Conservation (phyloP, 495 filamentous ascomycete species). For the Cryomyces minteri region DNA sequence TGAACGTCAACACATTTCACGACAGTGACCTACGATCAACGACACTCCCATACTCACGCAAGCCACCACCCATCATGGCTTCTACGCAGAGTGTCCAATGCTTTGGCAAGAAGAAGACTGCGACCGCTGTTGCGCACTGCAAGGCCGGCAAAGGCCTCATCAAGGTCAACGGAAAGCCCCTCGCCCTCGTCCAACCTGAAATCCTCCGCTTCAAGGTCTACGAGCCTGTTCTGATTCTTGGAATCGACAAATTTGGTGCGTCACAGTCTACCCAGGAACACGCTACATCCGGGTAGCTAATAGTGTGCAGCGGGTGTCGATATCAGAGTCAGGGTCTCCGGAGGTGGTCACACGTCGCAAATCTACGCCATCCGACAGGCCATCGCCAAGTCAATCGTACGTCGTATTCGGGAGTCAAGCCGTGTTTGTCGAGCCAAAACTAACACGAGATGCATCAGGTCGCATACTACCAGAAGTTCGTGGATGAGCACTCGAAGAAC, state of each 20-base stretch:
- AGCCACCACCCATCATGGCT: slow-evolving; percentile 38
- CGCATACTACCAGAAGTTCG: slow-evolving; percentile 99
- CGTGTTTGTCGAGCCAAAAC: neutral
- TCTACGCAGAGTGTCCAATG: slow-evolving; percentile 71
- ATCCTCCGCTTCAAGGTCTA: slow-evolving; percentile 98
- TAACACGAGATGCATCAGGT: slow-evolving; percentile 19
- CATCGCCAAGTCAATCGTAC: slow-evolving; percentile 81
- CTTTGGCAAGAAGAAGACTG: slow-evolving; percentile 41
- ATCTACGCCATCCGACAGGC: slow-evolving; percentile 98
- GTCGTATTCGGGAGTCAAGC: neutral
- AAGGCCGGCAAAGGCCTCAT: slow-evolving; percentile 90
- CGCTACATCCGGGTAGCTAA: neutral
- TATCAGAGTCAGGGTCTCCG: slow-evolving; percentile 89
- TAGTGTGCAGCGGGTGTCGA: slow-evolving; percentile 50
- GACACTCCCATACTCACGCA: too few species aligned
- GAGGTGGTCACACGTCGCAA: slow-evolving; percentile 96
- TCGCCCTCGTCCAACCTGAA: slow-evolving; percentile 85
- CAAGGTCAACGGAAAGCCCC: slow-evolving; percentile 95
- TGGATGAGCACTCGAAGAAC: slow-evolving; percentile 99
- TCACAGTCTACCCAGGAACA: neutral
- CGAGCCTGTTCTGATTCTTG: slow-evolving; percentile 92
- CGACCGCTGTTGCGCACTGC: slow-evolving; percentile 72
- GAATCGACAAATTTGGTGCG: slow-evolving; percentile 77
- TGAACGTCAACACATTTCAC: too few species aligned
- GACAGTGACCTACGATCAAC: too few species aligned